phyloP scores from a whole-genome alignment of 306 rosid species.

The Senna siamea region DNA sequence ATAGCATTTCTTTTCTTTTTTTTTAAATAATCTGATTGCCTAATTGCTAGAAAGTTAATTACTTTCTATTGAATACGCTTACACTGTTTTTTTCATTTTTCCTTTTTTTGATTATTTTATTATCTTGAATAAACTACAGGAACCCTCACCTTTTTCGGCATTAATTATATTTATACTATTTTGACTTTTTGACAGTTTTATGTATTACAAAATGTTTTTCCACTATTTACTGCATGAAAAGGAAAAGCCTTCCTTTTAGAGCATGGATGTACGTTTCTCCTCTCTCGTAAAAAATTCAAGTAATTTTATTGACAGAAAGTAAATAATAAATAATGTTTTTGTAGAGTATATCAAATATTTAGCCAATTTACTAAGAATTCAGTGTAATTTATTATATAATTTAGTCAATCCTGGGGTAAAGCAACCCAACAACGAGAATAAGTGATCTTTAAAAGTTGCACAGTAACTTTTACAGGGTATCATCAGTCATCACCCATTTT shows the following conservation, averaged over 20 bases:
- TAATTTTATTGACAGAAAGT: no score
- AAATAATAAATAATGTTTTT: background rate
- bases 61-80: conserved; percentile 18
- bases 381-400: no score
- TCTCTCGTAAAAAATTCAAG: no score
- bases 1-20: background rate
- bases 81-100: background rate
- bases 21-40: background rate
- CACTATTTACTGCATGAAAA: no score
- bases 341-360: background rate
- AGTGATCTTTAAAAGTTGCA: background rate
- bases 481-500: background rate
- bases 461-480: background rate
- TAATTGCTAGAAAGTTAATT: conserved; percentile 2
- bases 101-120: background rate
- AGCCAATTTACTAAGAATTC: no score
- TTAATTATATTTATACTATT: no score
- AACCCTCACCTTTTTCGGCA: no score
- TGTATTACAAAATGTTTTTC: no score
- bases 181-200: no score
- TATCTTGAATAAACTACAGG: background rate
- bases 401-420: background rate
- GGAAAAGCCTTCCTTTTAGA: no score
- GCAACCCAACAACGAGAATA: background rate
- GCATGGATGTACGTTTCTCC: no score